These are phyloP conservation scores for Globisporangium recalcitrans DNA, from an alignment of 352 stramenopile genomes.

Conservation along the genomic window DNA sequence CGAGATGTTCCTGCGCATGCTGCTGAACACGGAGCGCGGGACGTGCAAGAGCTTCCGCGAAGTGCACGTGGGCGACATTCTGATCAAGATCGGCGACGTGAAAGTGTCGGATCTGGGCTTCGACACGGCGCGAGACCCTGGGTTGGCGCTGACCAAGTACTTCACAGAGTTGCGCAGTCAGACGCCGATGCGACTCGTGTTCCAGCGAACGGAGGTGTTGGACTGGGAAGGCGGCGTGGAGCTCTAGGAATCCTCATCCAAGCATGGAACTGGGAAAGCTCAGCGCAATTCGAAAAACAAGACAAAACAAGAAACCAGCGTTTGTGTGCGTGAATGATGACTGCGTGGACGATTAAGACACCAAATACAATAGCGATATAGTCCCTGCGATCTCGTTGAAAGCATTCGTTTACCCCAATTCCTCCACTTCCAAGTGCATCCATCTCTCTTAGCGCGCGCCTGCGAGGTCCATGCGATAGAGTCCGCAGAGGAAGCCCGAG, in stretches of 20 bases:
- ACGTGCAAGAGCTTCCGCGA: constrained; percentile 61
- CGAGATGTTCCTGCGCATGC: constrained; percentile 60
- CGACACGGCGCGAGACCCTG: constrained; percentile 29
- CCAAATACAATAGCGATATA: not conserved
- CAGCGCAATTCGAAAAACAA: not conserved
- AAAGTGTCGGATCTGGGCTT: constrained; percentile 63
- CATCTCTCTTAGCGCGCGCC: not conserved
- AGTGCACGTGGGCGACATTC: constrained; percentile 55
- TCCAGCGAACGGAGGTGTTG: constrained; percentile 57
- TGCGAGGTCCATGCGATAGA: constrained; percentile 5
- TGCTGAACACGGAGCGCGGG: constrained; percentile 67
- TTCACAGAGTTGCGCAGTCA: constrained; percentile 53
- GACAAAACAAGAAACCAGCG: not conserved
- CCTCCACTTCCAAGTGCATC: no score
- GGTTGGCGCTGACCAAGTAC: constrained; percentile 56
- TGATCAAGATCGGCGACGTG: constrained; percentile 52
- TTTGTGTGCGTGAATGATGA: constrained; percentile 1
- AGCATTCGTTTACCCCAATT: not conserved
- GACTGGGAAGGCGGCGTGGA: constrained; percentile 76
- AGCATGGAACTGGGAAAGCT: not conserved
- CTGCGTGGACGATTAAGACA: constrained; percentile 2
- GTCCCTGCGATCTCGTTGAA: not conserved
- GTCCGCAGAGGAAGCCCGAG: constrained; percentile 1
- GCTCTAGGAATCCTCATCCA: constrained; percentile 21
- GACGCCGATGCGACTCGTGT: constrained; percentile 56